A percentile compares a stretch with the other conserved stretches of the same genome.
phyloP scores from a whole-genome alignment of 1,284 basidiomycete genomes.

The Fomes fomentarius region DNA sequence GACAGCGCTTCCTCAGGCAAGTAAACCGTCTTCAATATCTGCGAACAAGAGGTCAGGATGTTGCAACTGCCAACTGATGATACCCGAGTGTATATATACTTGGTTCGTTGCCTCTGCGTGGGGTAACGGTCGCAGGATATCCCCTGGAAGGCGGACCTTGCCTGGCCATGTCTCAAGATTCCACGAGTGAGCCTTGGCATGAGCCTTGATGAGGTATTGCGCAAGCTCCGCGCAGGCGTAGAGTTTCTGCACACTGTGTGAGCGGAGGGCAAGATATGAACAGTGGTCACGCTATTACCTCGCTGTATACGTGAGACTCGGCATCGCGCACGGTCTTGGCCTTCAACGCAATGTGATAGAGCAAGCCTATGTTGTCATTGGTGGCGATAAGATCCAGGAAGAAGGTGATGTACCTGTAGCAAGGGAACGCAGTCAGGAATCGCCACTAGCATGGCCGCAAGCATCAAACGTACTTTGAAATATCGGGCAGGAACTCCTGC shows the following conservation, averaged over 20 bases:
- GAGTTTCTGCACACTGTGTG: conserved; percentile 65
- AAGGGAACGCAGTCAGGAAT: neutral
- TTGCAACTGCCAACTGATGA: no score
- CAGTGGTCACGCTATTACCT: conserved; percentile 47
- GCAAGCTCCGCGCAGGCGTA: conserved; percentile 91
- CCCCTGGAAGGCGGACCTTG: conserved; percentile 78
- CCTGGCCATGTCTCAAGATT: conserved; percentile 80
- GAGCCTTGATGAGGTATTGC: conserved; percentile 81
- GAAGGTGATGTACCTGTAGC: conserved; percentile 88
- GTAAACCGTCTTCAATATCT: conserved; percentile 70
- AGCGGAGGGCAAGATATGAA: neutral
- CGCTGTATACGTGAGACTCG: conserved; percentile 64
- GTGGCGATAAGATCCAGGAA: conserved; percentile 81
- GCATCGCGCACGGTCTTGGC: conserved; percentile 87
- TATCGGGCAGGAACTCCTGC: conserved; percentile 68
- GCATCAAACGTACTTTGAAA: conserved; percentile 59
- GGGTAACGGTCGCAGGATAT: conserved; percentile 77
- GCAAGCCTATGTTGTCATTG: conserved; percentile 79
- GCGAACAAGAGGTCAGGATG: neutral
- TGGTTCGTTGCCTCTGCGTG: conserved; percentile 64
- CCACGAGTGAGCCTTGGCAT: conserved; percentile 75
- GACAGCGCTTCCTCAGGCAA: conserved; percentile 60
- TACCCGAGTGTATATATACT: conserved; percentile 45
- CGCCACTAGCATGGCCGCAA: no score
- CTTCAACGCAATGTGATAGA: conserved; percentile 84